Base-by-base conservation (phyloP, 2,329 filamentous ascomycete genomes). In the Fusarium armeniacum region DNA sequence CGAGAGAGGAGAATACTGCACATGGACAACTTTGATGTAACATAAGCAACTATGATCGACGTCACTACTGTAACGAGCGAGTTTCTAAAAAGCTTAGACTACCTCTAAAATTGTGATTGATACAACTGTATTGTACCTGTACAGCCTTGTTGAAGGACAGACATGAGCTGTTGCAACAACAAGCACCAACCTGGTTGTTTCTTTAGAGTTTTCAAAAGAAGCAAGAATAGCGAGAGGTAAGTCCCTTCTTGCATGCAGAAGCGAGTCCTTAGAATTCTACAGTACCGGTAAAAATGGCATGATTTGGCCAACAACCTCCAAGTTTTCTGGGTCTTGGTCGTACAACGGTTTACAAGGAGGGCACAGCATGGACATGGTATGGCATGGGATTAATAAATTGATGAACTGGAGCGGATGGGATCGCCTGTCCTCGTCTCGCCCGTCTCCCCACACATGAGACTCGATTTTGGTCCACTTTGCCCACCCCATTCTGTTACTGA, bases 191-290 rank as follows among this genome's bases (percentile, higher is more conserved):
- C 9, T 16, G 8, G 33, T 40, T 36, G 7, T 32, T 7, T 50
- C 22, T 43, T 45, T 43, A n/a, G 16, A 9, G 41, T 33, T 65
- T 35, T 35, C 46, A 30, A 28, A 43, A 18, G 41, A 38, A 51
- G 33, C 11, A 40, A 60, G 18, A 44, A 33, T 44, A 28, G 30
- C 49, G 49, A 26, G 12, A 36, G 18, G 62, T 59, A 52, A 16
- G 62, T 59, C 60, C 62, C 55, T 66, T 65, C 54, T 66, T 66
- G 55, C 55, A 66, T 66, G 44, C 24, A 24, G 20, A 52, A 22
- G n/a, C 45, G 20, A 35, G 26, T 45, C 56, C 55, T 53, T 45
- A 44, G 13, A 33, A 53, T 35, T 40, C 45, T 65, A 28, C 26
- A 10, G 26, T 28, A 46, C 30, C 26, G 35, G 40, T 62, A 24